Percentiles rank a stretch among this genome's conserved stretches.
Evolutionary conservation across 106 monocot genomes (phyloP).

Genomic region (Platanthera zijinensis): DNA sequence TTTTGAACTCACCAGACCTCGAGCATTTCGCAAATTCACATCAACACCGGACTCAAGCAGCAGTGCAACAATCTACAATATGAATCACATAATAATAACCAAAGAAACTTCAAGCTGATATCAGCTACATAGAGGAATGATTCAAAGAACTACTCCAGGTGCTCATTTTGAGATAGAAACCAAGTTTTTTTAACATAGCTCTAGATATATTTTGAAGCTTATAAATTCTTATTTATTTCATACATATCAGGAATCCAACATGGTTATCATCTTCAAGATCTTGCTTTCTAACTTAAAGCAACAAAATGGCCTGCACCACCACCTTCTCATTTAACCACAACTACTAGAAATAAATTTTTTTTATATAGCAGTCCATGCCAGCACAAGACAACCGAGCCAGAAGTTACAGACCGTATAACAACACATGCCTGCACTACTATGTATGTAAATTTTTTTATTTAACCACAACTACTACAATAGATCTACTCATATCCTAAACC

Average conservation of each 20-base stretch:
- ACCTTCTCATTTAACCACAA: too few species aligned
- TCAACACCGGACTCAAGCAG: constrained; percentile 59
- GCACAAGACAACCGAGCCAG: too few species aligned
- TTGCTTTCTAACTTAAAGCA: neutral
- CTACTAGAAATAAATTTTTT: too few species aligned
- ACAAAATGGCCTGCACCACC: neutral
- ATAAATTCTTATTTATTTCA: neutral
- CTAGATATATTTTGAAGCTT: neutral
- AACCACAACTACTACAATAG: too few species aligned
- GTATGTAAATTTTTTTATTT: too few species aligned
- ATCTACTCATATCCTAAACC: too few species aligned
- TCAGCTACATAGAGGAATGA: neutral
- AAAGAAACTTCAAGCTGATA: neutral
- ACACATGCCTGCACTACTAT: too few species aligned
- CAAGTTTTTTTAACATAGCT: neutral
- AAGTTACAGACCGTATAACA: too few species aligned
- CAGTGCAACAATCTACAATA: constrained; percentile 33
- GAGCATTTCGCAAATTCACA: constrained; percentile 44
- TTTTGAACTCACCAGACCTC: constrained; percentile 42
- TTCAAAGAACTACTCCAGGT: neutral
- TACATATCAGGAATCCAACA: neutral
- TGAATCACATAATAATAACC: neutral
- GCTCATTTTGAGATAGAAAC: neutral
- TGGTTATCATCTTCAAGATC: neutral
- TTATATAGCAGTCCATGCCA: too few species aligned